Base-by-base conservation (phyloP, 768 basidiomycete genomes). In the Panaeolus papilionaceus region DNA sequence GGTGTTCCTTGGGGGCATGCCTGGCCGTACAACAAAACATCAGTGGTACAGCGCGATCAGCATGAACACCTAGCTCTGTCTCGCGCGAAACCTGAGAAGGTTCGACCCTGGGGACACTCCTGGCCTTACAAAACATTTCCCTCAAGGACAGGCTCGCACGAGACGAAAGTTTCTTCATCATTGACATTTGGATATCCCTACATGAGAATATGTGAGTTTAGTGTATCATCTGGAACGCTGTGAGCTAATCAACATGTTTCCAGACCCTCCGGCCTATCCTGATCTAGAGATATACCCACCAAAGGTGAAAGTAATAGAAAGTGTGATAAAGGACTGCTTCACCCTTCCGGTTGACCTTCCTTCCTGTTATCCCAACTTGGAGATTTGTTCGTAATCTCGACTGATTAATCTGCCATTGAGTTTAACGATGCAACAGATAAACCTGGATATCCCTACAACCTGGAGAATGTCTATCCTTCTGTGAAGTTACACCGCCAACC, bases 251-350 rank as follows among this genome's bases (percentile, higher is more conserved):
- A 66, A 38, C 4, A 39, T 58, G 3, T 63, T 26, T 42, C 7
- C 49, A 74, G 75, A 77, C 64, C 66, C 77, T 8, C 66, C 76
- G 18, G 69, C 75, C 38, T 86, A 85, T 71, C 84, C 85, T 37
- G 67, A 80, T 71, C 75, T 84, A 42, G 73, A 80, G 64, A 71
- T 84, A 26, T 85, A 85, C 73, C 83, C 83, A 33, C 54, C 54
- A 14, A 1, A 7, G 4, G 9, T 33, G 28, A 16, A 11, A 58
- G 10, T 12, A 9, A 33, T 5, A 4, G 33, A 58, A 16, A 28
- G 5, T 23, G 23, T 54, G 16, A 23, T 8, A 37, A 64, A 37
- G 12, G 37, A 64, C 5, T n/a, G 64, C 9, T 64, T 37, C 64
- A 64, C 37, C 4, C 42, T 49, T 33, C 33, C 49, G 10, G n/a